Evolutionary conservation across 2,329 filamentous ascomycete species (phyloP).

Genomic region (Ascocoryne sarcoides): DNA sequence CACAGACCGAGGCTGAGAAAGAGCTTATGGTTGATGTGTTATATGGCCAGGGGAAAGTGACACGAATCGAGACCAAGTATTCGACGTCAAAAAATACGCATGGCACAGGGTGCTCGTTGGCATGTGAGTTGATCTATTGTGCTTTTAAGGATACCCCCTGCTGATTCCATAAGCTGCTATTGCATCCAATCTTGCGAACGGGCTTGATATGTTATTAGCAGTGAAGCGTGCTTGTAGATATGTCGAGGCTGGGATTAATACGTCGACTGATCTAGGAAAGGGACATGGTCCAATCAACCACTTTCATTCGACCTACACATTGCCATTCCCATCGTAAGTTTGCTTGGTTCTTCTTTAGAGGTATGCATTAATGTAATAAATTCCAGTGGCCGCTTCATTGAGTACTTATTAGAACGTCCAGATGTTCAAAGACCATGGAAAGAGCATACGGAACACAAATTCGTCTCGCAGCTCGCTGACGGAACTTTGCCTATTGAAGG

Average conservation of each 20-base stretch:
- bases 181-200: constrained; percentile 60
- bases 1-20: constrained; percentile 48
- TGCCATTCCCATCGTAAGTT: constrained; percentile 55
- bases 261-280: constrained; percentile 36
- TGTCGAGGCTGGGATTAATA: constrained; percentile 60
- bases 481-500: constrained; percentile 65
- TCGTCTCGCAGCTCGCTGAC: constrained; percentile 67
- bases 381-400: constrained; percentile 64
- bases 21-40: constrained; percentile 70
- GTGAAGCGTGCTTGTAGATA: constrained; percentile 64
- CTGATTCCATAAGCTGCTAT: constrained; percentile 49
- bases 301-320: constrained; percentile 60
- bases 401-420: constrained; percentile 68
- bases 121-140: constrained; percentile 49
- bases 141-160: background rate
- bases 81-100: constrained; percentile 75
- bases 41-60: constrained; percentile 48
- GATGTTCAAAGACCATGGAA: constrained; percentile 71
- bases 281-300: constrained; percentile 70
- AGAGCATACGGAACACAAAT: constrained; percentile 70
- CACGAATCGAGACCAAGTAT: constrained; percentile 62
- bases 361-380: no score
- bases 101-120: constrained; percentile 88
- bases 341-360: no score
- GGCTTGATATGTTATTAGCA: constrained; percentile 45